Evolutionary conservation across 2,329 filamentous ascomycete species (phyloP), one percentile per base, ranked within the genome.

Genomic region (Sphaerulina populicola): DNA sequence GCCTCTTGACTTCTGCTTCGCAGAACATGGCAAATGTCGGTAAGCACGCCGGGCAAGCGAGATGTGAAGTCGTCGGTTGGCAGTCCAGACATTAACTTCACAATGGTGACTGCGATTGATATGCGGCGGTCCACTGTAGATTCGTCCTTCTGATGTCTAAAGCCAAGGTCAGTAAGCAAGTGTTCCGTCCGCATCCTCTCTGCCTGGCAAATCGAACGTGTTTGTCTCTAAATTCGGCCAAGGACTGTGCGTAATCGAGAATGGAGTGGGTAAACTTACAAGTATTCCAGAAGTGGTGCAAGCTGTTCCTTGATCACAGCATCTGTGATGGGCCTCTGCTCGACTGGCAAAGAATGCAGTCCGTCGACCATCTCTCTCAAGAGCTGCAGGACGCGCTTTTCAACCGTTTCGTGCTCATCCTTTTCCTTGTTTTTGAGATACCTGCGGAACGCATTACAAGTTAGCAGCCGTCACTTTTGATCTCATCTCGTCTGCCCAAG

Each of bases 1-100:
- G 91, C 85, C 61, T 95, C 90, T 68, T 88, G 85, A 6, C 88
- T 80, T 67, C 89, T 87, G 66, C 90, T 97, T 57, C 89, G 83
- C 43, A 98, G 76, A 54, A 97, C 94, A 58, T 95, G 87, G 65
- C 86, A 94, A 30, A 97, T 85, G 66, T 98, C 93, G 0, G 93
- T 87, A 41, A 98, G 75, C 2, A 97, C 84, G 7, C 86, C 80
- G 0, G 91, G 87, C 14, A 98, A 76, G 52, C 84, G 82, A 53
- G 83, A 77, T 43, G 83, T 78, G 65, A 95, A 80, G 44, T 88
- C 80, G 6, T 83, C 75, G 43, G 80, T 73, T 0, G 93, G 86
- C 21, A 98, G 76, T 14, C 95, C 73, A 53, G 85, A 86, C 47
- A 98, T 74, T 12, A 97, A 77, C 68, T 95, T 95, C 54, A 94